phyloP scores from a whole-genome alignment of 1,284 basidiomycete genomes.

The Ustilago cynodontis region DNA sequence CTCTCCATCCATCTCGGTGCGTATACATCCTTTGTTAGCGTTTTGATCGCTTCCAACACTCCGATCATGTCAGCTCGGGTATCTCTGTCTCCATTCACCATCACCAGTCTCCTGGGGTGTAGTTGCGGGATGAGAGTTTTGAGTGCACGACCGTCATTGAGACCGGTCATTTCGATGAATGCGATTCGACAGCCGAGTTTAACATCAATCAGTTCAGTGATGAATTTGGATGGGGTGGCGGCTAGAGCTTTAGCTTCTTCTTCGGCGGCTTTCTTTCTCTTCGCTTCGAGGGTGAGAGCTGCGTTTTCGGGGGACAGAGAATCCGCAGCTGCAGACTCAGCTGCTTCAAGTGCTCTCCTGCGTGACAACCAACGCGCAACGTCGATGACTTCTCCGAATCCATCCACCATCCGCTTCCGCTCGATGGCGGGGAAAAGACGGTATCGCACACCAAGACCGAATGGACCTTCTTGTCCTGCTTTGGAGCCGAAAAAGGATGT shows the following conservation, averaged over 20 bases:
- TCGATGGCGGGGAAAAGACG: conserved; percentile 98
- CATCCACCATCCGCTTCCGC: conserved; percentile 89
- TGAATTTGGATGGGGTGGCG: conserved; percentile 93
- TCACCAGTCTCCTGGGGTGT: conserved; percentile 78
- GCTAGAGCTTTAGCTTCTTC: conserved; percentile 24
- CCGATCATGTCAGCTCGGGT: conserved; percentile 41
- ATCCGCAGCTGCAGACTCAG: conserved; percentile 25
- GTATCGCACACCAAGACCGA: conserved; percentile 81
- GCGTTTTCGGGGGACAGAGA: conserved; percentile 16
- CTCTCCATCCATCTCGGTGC: conserved; percentile 80
- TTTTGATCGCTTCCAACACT: conserved; percentile 46
- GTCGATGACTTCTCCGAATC: conserved; percentile 94
- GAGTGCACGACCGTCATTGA: conserved; percentile 94
- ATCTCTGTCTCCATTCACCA: conserved; percentile 60
- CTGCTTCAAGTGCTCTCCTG: conserved; percentile 55
- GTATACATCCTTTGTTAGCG: conserved; percentile 89
- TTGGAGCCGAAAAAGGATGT: conserved; percentile 82
- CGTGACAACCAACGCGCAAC: conserved; percentile 75
- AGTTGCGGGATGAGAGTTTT: conserved; percentile 97
- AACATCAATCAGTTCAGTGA: conserved; percentile 80
- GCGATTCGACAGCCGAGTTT: conserved; percentile 85
- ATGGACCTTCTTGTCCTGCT: conserved; percentile 50
- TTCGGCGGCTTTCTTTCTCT: conserved; percentile 73
- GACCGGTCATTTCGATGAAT: conserved; percentile 93
- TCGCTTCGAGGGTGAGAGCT: conserved; percentile 73